Evolutionary conservation across 1,139 yeast species (phyloP).

Genomic region (Pichia cactophila): DNA sequence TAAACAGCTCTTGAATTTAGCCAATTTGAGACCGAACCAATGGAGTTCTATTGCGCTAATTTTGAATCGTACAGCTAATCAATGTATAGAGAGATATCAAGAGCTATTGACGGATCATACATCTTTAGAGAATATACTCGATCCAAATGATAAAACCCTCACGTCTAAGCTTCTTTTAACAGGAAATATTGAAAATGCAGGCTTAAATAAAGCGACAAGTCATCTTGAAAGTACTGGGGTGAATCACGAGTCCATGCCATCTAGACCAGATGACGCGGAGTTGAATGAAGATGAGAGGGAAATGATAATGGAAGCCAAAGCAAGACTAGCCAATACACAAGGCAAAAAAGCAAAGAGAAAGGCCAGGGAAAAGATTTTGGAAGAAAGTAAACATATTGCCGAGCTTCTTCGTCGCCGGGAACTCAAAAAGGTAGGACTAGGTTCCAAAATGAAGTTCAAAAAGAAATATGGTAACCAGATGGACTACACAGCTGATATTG

Average conservation of each 20-base stretch:
- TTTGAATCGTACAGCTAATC: constrained; percentile 79
- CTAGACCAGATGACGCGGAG: constrained; percentile 71
- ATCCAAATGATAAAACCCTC: constrained; percentile 33
- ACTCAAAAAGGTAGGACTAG: constrained; percentile 77
- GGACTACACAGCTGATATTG: constrained; percentile 79
- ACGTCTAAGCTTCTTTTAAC: constrained; percentile 24
- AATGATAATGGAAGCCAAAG: constrained; percentile 89
- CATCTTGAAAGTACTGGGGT: constrained; percentile 50
- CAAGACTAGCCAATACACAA: constrained; percentile 84
- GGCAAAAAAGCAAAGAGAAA: constrained; percentile 94
- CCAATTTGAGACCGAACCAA: constrained; percentile 76
- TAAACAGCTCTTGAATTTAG: constrained; percentile 57
- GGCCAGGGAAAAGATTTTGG: constrained; percentile 70
- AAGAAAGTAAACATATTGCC: constrained; percentile 53
- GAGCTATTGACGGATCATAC: constrained; percentile 47
- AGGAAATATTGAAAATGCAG: constrained; percentile 15
- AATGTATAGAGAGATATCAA: constrained; percentile 84
- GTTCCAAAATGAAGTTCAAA: constrained; percentile 45
- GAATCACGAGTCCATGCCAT: constrained; percentile 74
- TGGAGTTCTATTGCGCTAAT: constrained; percentile 86
- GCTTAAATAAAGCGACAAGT: constrained; percentile 36
- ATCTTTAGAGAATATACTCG: constrained; percentile 1
- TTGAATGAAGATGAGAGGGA: constrained; percentile 86
- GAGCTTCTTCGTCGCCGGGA: constrained; percentile 77
- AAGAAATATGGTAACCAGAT: constrained; percentile 47